Evolutionary conservation across 768 basidiomycete genomes (phyloP).

Genomic region (Panaeolus papilionaceus): DNA sequence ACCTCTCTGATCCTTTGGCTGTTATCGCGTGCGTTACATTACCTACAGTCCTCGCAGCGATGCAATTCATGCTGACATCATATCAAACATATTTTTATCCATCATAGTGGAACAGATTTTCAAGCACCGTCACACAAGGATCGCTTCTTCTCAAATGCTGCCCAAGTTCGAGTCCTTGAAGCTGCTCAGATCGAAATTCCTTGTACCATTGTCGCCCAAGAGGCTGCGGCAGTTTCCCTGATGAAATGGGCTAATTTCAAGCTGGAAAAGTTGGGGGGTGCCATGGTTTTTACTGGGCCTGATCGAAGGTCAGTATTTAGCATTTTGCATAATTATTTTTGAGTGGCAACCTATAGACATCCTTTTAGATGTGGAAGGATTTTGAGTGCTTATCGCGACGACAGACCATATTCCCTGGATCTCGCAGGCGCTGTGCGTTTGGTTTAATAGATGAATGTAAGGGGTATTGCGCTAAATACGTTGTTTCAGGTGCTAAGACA

Average conservation of each 20-base stretch:
- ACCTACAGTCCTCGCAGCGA: no score
- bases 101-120: background rate
- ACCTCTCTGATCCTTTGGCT: conserved; percentile 19
- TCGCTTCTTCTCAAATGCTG: background rate
- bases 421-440: background rate
- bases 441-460: no score
- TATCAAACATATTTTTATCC: background rate
- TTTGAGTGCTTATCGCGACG: background rate
- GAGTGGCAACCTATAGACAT: background rate
- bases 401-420: background rate
- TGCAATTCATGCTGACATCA: no score
- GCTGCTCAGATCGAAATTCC: background rate
- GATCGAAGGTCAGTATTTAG: background rate
- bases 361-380: background rate
- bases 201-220: background rate
- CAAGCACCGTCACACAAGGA: background rate
- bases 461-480: background rate
- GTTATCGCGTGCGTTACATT: background rate
- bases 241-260: background rate
- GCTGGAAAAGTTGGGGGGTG: background rate
- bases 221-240: background rate
- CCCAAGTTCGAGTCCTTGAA: background rate
- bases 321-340: background rate
- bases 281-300: background rate
- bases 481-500: conserved; percentile 56